Conservation (phyloP, 1,284 basidiomycete genomes). For the Malassezia dermatis region DNA sequence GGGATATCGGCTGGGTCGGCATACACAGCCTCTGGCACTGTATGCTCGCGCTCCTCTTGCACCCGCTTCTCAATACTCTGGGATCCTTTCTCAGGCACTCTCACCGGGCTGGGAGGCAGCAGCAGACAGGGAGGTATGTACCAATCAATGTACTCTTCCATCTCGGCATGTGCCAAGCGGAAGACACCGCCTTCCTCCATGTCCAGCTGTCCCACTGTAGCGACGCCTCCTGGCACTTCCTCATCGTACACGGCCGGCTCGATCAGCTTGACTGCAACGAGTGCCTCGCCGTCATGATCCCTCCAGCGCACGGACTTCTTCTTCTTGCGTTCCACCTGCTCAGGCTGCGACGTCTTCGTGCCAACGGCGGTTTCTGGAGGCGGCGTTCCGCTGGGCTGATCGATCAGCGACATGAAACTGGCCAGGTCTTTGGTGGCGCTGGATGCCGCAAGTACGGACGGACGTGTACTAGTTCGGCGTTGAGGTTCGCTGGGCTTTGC, state of each 20-base stretch:
- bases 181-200: conserved; percentile 31
- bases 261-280: conserved; percentile 26
- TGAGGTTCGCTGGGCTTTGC: neutral
- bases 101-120: neutral
- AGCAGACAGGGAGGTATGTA: conserved; percentile 8
- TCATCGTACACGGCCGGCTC: conserved; percentile 30
- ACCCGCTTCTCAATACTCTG: conserved; percentile 7
- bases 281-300: conserved; percentile 20
- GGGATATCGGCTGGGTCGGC: conserved; percentile 4
- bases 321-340: conserved; percentile 13
- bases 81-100: neutral
- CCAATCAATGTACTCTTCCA: conserved; percentile 33
- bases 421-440: conserved; percentile 13
- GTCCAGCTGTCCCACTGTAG: conserved; percentile 13
- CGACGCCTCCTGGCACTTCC: conserved; percentile 9
- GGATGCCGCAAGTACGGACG: neutral
- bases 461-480: conserved; percentile 2
- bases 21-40: neutral
- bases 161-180: conserved; percentile 23
- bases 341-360: neutral
- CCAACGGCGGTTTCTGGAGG: neutral
- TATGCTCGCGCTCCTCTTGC: conserved; percentile 14
- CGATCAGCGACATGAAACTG: conserved; percentile 21
- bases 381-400: conserved; percentile 1
- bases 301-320: conserved; percentile 29